Evolutionary conservation across 2,329 filamentous ascomycete species (phyloP).

Genomic region (Botryosphaeria agaves): DNA sequence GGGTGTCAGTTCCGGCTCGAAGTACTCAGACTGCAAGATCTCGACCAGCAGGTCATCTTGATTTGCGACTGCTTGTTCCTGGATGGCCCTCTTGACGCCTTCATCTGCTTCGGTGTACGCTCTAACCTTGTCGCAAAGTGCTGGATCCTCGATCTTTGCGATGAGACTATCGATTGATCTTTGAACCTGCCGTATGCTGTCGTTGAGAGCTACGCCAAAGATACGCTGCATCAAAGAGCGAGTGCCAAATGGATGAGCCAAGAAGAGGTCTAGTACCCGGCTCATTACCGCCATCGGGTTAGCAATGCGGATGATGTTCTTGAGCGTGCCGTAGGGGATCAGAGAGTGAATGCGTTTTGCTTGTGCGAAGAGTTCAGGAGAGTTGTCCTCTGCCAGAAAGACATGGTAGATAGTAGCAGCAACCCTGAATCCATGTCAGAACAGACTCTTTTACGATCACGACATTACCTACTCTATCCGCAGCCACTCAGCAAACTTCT

Average conservation of each 20-base stretch:
- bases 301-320: constrained; percentile 91
- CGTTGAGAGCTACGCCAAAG: constrained; percentile 77
- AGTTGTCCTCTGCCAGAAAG: constrained; percentile 96
- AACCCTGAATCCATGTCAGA: constrained; percentile 29
- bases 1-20: constrained; percentile 52
- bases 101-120: constrained; percentile 63
- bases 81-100: constrained; percentile 53
- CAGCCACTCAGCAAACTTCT: constrained; percentile 96
- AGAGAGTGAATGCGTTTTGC: constrained; percentile 87
- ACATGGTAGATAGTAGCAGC: constrained; percentile 93
- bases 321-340: constrained; percentile 81
- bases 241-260: constrained; percentile 85
- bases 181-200: constrained; percentile 77
- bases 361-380: constrained; percentile 87
- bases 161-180: constrained; percentile 66
- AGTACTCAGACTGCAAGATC: constrained; percentile 61
- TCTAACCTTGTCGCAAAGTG: constrained; percentile 67
- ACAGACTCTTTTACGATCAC: no score
- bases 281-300: constrained; percentile 96
- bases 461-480: constrained; percentile 59
- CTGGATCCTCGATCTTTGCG: constrained; percentile 61
- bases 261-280: constrained; percentile 83
- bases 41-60: constrained; percentile 73
- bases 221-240: constrained; percentile 86
- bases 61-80: constrained; percentile 54